Percentiles rank a stretch among this genome's conserved stretches.
These are phyloP conservation scores for Asterophora parasitica DNA, from an alignment of 768 basidiomycete genomes.

Conservation along the genomic window DNA sequence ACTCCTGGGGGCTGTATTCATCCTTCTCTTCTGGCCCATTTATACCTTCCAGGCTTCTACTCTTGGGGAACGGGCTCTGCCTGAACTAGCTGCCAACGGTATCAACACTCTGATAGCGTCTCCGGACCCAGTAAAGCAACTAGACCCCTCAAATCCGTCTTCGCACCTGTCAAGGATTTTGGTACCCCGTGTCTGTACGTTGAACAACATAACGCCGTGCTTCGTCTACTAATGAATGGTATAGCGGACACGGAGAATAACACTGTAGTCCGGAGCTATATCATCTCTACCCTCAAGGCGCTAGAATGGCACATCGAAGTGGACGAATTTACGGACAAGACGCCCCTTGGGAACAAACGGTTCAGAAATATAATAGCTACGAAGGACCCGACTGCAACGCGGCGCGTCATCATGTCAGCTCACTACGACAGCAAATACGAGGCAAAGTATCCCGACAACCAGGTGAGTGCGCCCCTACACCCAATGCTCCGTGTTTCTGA, in stretches of 20 bases:
- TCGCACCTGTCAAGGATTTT: conserved; percentile 82
- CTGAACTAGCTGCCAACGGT: conserved; percentile 44
- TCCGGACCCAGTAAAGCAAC: conserved; percentile 61
- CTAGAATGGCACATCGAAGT: conserved; percentile 87
- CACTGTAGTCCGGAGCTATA: conserved; percentile 78
- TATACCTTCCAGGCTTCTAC: conserved; percentile 31
- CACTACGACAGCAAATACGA: conserved; percentile 95
- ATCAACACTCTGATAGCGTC: conserved; percentile 45
- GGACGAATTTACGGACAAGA: conserved; percentile 72
- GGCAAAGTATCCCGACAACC: conserved; percentile 60
- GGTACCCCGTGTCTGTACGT: conserved; percentile 77
- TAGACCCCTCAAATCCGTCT: conserved; percentile 59
- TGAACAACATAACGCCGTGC: conserved; percentile 1
- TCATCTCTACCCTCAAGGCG: conserved; percentile 62
- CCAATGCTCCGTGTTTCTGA: conserved; percentile 5
- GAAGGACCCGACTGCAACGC: conserved; percentile 79
- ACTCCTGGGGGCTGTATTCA: conserved; percentile 21
- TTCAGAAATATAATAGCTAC: conserved; percentile 95
- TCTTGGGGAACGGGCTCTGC: conserved; percentile 37
- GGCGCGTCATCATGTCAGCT: conserved; percentile 83
- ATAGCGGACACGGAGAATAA: conserved; percentile 71
- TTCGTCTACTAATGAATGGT: conserved; percentile 5
- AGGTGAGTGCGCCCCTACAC: conserved; percentile 42
- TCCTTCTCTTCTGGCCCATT: conserved; percentile 25
- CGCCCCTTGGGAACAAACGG: conserved; percentile 73